Conservation (phyloP, 495 filamentous ascomycete species). For the Neurospora hispaniola region DNA sequence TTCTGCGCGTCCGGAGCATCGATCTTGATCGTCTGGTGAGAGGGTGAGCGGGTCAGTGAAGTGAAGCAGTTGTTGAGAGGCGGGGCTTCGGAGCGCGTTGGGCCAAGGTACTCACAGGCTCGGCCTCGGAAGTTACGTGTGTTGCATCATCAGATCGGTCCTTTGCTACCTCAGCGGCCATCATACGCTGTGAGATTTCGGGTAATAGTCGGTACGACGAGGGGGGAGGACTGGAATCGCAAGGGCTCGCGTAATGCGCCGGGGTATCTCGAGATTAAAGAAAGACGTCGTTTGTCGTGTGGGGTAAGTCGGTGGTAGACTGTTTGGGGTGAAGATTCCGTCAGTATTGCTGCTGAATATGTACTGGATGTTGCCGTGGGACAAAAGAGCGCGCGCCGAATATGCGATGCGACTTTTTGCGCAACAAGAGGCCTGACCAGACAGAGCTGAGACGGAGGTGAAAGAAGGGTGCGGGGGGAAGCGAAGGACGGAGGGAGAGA, state of each 20-base stretch:
- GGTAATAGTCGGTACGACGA: neutral
- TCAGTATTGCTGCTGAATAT: neutral
- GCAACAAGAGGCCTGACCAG: neutral
- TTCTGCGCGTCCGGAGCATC: slow-evolving; percentile 28
- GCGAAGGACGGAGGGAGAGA: neutral
- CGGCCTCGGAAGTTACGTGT: slow-evolving; percentile 30
- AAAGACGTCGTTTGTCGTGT: neutral
- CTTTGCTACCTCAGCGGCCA: slow-evolving; percentile 47
- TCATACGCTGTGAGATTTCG: slow-evolving; percentile 36
- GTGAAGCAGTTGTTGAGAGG: neutral
- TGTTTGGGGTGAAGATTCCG: neutral
- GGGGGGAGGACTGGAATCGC: slow-evolving; percentile 11
- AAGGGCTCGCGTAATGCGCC: slow-evolving; percentile 8
- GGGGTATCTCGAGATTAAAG: slow-evolving; percentile 10
- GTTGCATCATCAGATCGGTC: slow-evolving; percentile 41
- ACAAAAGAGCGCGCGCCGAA: neutral
- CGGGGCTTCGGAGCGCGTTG: neutral
- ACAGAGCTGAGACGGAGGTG: neutral
- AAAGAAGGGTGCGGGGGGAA: neutral
- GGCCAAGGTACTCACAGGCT: slow-evolving; percentile 35
- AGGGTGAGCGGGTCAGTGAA: neutral
- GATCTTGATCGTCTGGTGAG: slow-evolving; percentile 21
- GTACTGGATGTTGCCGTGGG: neutral
- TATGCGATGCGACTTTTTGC: slow-evolving; percentile 1
- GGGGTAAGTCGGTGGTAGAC: neutral